These are phyloP conservation scores for Sclerotinia glacialis DNA, from an alignment of 2,329 filamentous ascomycete genomes.

Conservation along the genomic window DNA sequence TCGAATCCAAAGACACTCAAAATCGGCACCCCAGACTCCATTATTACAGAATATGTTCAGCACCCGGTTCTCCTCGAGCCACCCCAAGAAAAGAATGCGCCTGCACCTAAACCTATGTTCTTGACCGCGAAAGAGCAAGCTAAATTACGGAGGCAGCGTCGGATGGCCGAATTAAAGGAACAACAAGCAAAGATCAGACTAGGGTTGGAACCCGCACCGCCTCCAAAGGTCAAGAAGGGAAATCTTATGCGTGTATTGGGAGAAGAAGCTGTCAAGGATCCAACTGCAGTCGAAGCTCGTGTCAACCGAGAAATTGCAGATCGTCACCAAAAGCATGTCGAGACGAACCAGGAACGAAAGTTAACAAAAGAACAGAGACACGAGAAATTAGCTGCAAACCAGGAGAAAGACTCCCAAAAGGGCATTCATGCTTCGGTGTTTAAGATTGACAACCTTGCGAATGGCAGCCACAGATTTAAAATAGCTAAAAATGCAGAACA, in stretches of 20 bases:
- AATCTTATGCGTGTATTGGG: slow-evolving; percentile 97
- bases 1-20: slow-evolving; percentile 65
- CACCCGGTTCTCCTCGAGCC: slow-evolving; percentile 89
- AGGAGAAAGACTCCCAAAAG: slow-evolving; percentile 82
- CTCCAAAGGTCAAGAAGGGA: slow-evolving; percentile 94
- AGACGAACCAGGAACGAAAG: slow-evolving; percentile 78
- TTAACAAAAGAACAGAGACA: slow-evolving; percentile 82
- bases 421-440: slow-evolving; percentile 86
- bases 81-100: slow-evolving; percentile 80
- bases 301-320: slow-evolving; percentile 92
- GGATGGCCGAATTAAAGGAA: slow-evolving; percentile 92
- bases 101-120: slow-evolving; percentile 83
- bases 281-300: slow-evolving; percentile 90
- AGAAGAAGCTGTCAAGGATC: slow-evolving; percentile 83
- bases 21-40: slow-evolving; percentile 73
- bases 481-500: slow-evolving; percentile 91
- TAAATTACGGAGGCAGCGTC: slow-evolving; percentile 82
- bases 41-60: slow-evolving; percentile 88
- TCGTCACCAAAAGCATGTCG: slow-evolving; percentile 73
- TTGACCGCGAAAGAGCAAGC: slow-evolving; percentile 87
- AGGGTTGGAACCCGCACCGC: slow-evolving; percentile 82
- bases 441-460: slow-evolving; percentile 83
- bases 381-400: slow-evolving; percentile 78
- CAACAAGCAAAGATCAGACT: slow-evolving; percentile 93
- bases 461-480: slow-evolving; percentile 91